Evolutionary conservation across 75 land plant species (phyloP), one percentile per base, ranked within the genome.

Genomic region (Picea glauca): DNA sequence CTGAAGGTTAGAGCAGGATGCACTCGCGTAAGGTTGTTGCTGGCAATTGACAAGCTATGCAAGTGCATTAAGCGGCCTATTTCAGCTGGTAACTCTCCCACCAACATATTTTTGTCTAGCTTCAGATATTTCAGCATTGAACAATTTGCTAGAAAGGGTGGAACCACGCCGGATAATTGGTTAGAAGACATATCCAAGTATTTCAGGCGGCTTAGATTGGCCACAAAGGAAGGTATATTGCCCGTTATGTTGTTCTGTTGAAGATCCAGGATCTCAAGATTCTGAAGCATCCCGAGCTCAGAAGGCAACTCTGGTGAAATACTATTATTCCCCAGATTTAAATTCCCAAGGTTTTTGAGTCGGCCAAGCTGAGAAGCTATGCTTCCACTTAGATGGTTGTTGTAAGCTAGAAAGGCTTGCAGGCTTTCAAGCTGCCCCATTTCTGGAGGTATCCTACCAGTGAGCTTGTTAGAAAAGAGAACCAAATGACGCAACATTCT

Each of bases 121-220:
- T 81, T 73, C 70, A 93, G 78, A 12, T 73, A 56, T 8, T 13
- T 6, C 31, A 92, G 85, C 58, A 62, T 76, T 6, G 82, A 70
- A 50, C 84, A 82, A 63, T 85, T 85, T 3, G 90, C 92, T 13
- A 94, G 74, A 70, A 84, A 84, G 2, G 85, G 33, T 2, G 90
- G 94, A 60, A 94, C 87, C 9, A 81, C 78, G 13, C 97, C 94
- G 5, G 79, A 68, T 15, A 94, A 80, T 56, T 76, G 58, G 76
- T 90, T 92, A 2, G 84, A 20, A 46, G 80, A 81, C 46, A 94
- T 76, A 12, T 82, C 68, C 26, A 94, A 58, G 30, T 61, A 72
- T 54, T 77, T 26, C 56, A 94, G 85, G 54, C 54, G 11, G 54
- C 9, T 50, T 13, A 92, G 85, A 57, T 56, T 60, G 1, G 87